Percentiles rank a stretch among this genome's conserved stretches.
These are phyloP conservation scores for Desmodesmus armatus DNA, from an alignment of 139 green algal species.

Conservation along the genomic window DNA sequence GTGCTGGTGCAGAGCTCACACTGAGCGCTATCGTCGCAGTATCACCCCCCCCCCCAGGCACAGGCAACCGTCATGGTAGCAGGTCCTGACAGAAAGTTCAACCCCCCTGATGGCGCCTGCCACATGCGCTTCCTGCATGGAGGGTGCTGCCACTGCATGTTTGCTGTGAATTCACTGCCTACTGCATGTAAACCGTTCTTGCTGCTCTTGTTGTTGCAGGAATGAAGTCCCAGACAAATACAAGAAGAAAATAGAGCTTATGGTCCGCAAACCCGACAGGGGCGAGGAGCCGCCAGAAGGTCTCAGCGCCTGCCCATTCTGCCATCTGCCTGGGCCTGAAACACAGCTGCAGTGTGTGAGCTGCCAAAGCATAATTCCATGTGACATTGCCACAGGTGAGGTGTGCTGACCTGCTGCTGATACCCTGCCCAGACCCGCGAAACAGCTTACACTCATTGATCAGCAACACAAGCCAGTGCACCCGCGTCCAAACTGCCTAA, in stretches of 20 bases:
- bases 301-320: slow-evolving; percentile 72
- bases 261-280: slow-evolving; percentile 82
- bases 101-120: too few species aligned
- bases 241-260: slow-evolving; percentile 87
- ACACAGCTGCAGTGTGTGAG: slow-evolving; percentile 70
- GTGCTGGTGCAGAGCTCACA: too few species aligned
- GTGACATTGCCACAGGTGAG: slow-evolving; percentile 74
- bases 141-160: too few species aligned
- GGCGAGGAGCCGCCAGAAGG: slow-evolving; percentile 72
- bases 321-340: slow-evolving; percentile 69
- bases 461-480: too few species aligned
- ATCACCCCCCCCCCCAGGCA: too few species aligned
- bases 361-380: slow-evolving; percentile 75
- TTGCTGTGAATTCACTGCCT: too few species aligned
- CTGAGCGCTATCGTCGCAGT: too few species aligned
- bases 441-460: not conserved
- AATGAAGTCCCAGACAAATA: slow-evolving; percentile 75
- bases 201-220: slow-evolving; percentile 44
- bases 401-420: not conserved
- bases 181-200: not conserved
- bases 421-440: not conserved
- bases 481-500: not conserved
- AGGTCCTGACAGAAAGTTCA: too few species aligned
- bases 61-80: too few species aligned
- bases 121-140: too few species aligned